Conservation (phyloP, 106 monocot genomes). For the Allium fistulosum region DNA sequence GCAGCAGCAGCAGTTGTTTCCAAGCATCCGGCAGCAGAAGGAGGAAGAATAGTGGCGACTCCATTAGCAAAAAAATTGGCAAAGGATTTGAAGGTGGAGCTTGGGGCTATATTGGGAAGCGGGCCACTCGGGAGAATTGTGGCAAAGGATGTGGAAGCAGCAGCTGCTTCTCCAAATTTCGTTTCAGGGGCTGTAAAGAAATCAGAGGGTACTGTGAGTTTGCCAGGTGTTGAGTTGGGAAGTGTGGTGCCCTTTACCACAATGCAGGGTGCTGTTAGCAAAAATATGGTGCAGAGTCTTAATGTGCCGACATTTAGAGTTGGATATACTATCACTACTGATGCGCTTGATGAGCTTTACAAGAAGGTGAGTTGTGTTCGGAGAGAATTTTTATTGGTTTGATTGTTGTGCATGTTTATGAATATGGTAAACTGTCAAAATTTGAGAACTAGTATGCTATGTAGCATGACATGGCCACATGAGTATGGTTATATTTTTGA, state of each 20-base stretch:
- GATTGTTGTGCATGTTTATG: too few species aligned
- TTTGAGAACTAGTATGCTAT: too few species aligned
- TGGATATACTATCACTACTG: conserved; percentile 79
- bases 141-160: conserved; percentile 83
- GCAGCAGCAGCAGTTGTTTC: conserved; percentile 5
- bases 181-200: neutral
- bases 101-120: conserved; percentile 38
- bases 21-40: conserved; percentile 48
- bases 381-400: neutral
- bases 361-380: conserved; percentile 49
- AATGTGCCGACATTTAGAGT: conserved; percentile 83
- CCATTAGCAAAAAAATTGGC: conserved; percentile 93
- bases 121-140: conserved; percentile 91
- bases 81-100: conserved; percentile 67
- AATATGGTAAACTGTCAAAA: too few species aligned
- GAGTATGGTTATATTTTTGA: too few species aligned
- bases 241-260: conserved; percentile 65
- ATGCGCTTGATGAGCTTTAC: conserved; percentile 78
- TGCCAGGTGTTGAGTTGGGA: conserved; percentile 40
- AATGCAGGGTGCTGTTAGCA: conserved; percentile 87
- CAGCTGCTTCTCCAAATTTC: conserved; percentile 17
- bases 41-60: conserved; percentile 61
- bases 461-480: too few species aligned
- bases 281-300: conserved; percentile 89
- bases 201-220: conserved; percentile 1